Conservation (phyloP, 2,329 filamentous ascomycete species). For the Nemania diffusa region DNA sequence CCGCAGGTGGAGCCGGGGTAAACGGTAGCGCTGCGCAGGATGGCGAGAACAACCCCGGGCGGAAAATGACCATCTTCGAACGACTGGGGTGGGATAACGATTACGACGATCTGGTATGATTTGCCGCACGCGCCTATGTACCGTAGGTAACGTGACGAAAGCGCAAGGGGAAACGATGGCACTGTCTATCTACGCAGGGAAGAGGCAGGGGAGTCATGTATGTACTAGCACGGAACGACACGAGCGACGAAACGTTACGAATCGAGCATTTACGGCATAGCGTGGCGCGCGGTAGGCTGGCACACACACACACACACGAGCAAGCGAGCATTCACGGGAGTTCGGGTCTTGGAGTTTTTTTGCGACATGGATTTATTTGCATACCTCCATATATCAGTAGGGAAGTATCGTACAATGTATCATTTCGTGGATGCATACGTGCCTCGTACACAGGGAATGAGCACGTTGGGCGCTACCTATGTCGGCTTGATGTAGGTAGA, state of each 20-base stretch:
- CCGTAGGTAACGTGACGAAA: neutral
- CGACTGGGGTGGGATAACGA: constrained; percentile 69
- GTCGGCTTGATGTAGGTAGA: neutral
- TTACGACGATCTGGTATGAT: constrained; percentile 53
- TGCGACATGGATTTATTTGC: constrained; percentile 5
- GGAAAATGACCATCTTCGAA: constrained; percentile 61
- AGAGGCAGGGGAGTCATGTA: neutral
- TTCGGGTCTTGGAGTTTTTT: constrained; percentile 20
- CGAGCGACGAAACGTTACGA: constrained; percentile 40
- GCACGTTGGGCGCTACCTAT: neutral
- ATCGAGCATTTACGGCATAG: constrained; percentile 14
- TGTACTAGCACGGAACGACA: constrained; percentile 22
- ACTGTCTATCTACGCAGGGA: too few relatives aligned
- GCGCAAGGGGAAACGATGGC: neutral
- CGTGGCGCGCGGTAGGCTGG: neutral
- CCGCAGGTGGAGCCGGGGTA: constrained; percentile 1
- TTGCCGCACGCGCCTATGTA: constrained; percentile 8
- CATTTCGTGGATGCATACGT: neutral
- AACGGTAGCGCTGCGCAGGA: constrained; percentile 18
- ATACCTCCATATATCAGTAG: constrained; percentile 9
- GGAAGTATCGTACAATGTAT: neutral
- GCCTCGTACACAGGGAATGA: neutral
- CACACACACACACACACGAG: too few relatives aligned
- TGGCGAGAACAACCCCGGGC: constrained; percentile 37
- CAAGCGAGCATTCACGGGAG: constrained; percentile 37